A percentile compares a stretch with the other conserved stretches of the same genome.
phyloP scores from a whole-genome alignment of 495 filamentous ascomycete genomes.

The Talaromyces liani region DNA sequence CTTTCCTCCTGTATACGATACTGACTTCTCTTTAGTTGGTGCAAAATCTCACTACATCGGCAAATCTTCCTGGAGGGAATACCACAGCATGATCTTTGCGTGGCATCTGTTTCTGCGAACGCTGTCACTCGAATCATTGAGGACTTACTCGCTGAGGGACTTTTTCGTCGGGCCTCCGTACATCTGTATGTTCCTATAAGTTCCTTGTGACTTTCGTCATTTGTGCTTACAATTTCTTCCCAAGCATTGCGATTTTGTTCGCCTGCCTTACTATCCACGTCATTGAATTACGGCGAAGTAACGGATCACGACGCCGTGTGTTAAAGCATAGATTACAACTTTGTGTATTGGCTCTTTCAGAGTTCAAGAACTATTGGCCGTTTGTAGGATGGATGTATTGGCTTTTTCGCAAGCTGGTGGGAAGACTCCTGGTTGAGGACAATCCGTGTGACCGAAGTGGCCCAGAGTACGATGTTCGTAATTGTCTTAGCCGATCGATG shows the following conservation, averaged over 20 bases:
- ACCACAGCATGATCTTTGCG: slow-evolving; percentile 4
- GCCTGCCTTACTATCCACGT: slow-evolving; percentile 6
- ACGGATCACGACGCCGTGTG: slow-evolving; percentile 4
- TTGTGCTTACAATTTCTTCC: slow-evolving; percentile 5
- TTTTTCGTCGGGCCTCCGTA: slow-evolving; percentile 6
- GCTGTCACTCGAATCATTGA: slow-evolving; percentile 5
- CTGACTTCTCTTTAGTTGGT: slow-evolving; percentile 6
- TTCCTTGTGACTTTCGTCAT: slow-evolving; percentile 6
- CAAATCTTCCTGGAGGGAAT: slow-evolving; percentile 6
- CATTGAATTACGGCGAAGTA: slow-evolving; percentile 5
- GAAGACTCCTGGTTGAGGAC: slow-evolving; percentile 6
- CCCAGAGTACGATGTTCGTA: slow-evolving; percentile 6
- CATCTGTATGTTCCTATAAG: slow-evolving; percentile 6
- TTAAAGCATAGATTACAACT: slow-evolving; percentile 6
- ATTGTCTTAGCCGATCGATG: slow-evolving; percentile 2
- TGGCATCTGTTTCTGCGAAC: slow-evolving; percentile 6
- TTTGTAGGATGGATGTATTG: slow-evolving; percentile 6
- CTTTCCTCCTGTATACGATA: slow-evolving; percentile 1
- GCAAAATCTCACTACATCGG: slow-evolving; percentile 6
- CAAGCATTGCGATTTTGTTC: slow-evolving; percentile 6
- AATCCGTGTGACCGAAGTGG: slow-evolving; percentile 4
- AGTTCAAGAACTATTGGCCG: slow-evolving; percentile 7
- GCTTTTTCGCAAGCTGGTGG: slow-evolving; percentile 6
- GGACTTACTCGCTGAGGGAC: slow-evolving; percentile 6
- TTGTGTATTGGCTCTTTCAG: slow-evolving; percentile 6